These are phyloP conservation scores for Porogramme epimiltina DNA, from an alignment of 1,284 basidiomycete species.

Conservation along the genomic window DNA sequence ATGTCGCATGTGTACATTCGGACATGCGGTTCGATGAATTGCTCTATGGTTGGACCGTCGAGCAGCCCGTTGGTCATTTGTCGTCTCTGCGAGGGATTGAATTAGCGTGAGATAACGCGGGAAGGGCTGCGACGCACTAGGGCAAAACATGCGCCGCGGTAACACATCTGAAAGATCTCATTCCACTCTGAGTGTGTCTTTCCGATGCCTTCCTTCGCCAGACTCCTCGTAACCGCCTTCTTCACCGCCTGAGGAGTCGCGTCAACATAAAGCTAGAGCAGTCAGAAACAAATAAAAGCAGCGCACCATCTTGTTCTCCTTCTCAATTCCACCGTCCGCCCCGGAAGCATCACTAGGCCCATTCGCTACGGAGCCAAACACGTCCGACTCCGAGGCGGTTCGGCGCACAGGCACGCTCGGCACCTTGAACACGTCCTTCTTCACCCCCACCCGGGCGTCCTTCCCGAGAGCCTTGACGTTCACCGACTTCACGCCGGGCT, in stretches of 20 bases:
- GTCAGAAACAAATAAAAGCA: not conserved
- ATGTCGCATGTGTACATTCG: conserved; percentile 22
- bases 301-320: conserved; percentile 44
- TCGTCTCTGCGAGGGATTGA: conserved; percentile 46
- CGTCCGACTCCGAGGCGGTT: conserved; percentile 40
- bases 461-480: conserved; percentile 17
- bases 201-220: conserved; percentile 44
- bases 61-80: conserved; percentile 68
- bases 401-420: conserved; percentile 32
- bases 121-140: conserved; percentile 25
- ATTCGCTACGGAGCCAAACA: conserved; percentile 41
- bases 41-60: conserved; percentile 56
- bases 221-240: conserved; percentile 38
- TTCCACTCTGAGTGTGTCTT: conserved; percentile 62
- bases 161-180: conserved; percentile 34
- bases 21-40: conserved; percentile 34
- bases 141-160: conserved; percentile 36
- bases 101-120: not conserved
- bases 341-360: conserved; percentile 13
- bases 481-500: conserved; percentile 11
- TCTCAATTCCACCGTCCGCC: conserved; percentile 32
- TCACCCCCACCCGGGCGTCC: conserved; percentile 18
- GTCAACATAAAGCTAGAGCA: not conserved
- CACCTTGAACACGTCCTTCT: conserved; percentile 39
- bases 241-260: conserved; percentile 43